phyloP scores from a whole-genome alignment of 495 filamentous ascomycete genomes.

The Penicillium soppii region DNA sequence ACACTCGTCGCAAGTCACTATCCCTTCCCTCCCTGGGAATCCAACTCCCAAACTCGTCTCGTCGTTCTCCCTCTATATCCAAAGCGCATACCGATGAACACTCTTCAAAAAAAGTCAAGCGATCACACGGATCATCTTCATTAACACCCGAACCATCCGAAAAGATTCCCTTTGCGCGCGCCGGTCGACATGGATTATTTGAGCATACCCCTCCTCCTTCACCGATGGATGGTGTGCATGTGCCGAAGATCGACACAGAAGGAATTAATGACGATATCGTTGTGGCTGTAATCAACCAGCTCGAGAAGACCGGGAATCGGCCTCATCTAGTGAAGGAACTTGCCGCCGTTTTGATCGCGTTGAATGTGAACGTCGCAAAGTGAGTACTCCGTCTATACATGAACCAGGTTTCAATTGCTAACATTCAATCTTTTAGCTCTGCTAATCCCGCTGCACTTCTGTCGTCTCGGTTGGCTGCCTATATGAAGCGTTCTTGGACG shows the following conservation, averaged over 20 bases:
- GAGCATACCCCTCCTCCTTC: constrained; percentile 87
- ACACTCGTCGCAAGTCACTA: constrained; percentile 95
- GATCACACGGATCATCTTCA: constrained; percentile 63
- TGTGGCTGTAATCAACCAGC: constrained; percentile 82
- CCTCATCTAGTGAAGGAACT: constrained; percentile 95
- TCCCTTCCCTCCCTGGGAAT: constrained; percentile 93
- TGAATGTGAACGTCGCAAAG: constrained; percentile 87
- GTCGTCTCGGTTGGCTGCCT: constrained; percentile 84
- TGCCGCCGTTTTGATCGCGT: constrained; percentile 70
- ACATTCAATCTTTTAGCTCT: constrained; percentile 59
- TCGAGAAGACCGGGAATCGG: constrained; percentile 89
- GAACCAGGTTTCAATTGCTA: constrained; percentile 21
- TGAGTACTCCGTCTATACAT: constrained; percentile 43
- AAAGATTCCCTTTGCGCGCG: constrained; percentile 45
- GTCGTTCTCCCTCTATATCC: constrained; percentile 63
- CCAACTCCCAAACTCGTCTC: constrained; percentile 76
- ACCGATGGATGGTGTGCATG: constrained; percentile 53
- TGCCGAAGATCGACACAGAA: constrained; percentile 76
- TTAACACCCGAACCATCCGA: constrained; percentile 50
- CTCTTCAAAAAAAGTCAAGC: constrained; percentile 81
- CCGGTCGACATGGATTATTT: constrained; percentile 47
- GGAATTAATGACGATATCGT: constrained; percentile 96
- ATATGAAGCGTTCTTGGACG: constrained; percentile 86
- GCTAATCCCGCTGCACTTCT: constrained; percentile 94
- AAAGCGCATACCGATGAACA: constrained; percentile 58